These are phyloP conservation scores for Cutaneotrichosporon spelunceum DNA, from an alignment of 1,284 basidiomycete genomes.

Conservation along the genomic window DNA sequence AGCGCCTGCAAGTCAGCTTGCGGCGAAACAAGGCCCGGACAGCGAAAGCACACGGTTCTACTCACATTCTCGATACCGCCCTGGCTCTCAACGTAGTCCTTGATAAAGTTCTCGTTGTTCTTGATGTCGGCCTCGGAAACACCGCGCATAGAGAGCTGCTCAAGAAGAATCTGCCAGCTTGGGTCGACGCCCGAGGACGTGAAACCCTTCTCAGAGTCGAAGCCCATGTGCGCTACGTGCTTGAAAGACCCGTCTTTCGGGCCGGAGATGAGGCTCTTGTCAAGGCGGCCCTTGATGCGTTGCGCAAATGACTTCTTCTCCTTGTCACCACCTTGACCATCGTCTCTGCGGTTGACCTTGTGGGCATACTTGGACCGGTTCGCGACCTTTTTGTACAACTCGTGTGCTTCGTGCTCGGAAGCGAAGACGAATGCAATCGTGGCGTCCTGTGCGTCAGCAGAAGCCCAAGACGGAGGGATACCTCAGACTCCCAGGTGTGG, in stretches of 20 bases:
- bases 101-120: conserved; percentile 85
- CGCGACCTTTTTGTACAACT: conserved; percentile 84
- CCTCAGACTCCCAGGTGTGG: conserved; percentile 89
- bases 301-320: conserved; percentile 51
- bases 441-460: conserved; percentile 31
- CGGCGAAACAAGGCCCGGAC: no score
- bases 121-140: conserved; percentile 63
- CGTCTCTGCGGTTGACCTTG: conserved; percentile 38
- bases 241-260: conserved; percentile 75
- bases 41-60: background rate
- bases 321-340: conserved; percentile 23
- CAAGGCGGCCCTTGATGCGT: conserved; percentile 68
- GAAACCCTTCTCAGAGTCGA: conserved; percentile 80
- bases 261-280: conserved; percentile 86
- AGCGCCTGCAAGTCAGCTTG: conserved; percentile 11
- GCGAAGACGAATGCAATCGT: conserved; percentile 80
- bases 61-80: conserved; percentile 45
- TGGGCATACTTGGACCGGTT: conserved; percentile 62
- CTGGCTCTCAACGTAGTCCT: conserved; percentile 69
- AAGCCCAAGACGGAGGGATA: conserved; percentile 59
- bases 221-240: conserved; percentile 95
- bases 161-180: conserved; percentile 79
- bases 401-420: conserved; percentile 79
- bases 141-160: conserved; percentile 67
- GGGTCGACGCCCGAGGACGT: conserved; percentile 85